Conservation (phyloP, 2,329 filamentous ascomycete species). For the Xylaria sp. region DNA sequence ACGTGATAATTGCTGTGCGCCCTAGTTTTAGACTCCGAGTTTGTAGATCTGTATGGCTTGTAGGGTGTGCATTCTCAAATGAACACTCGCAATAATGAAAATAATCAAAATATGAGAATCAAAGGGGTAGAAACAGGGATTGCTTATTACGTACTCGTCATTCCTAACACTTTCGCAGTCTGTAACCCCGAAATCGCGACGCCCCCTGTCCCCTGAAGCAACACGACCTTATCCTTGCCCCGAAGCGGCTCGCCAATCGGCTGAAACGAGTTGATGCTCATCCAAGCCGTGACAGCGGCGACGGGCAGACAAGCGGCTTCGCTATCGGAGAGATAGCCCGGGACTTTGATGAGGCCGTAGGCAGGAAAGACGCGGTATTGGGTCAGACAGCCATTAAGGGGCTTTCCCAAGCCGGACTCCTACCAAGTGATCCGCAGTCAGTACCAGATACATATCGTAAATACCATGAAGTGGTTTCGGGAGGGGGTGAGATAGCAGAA, state of each 20-base stretch:
- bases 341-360: slow-evolving; percentile 64
- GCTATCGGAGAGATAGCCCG: slow-evolving; percentile 66
- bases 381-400: slow-evolving; percentile 66
- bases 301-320: slow-evolving; percentile 71
- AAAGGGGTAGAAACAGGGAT: background rate
- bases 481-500: too few species aligned
- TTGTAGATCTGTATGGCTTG: background rate
- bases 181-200: slow-evolving; percentile 63
- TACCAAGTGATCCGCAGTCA: slow-evolving; percentile 1
- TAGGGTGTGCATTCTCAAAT: background rate
- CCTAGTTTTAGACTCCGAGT: background rate
- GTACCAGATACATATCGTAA: background rate
- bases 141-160: slow-evolving; percentile 53
- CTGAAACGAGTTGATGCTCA: slow-evolving; percentile 69
- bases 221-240: slow-evolving; percentile 57
- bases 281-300: slow-evolving; percentile 72
- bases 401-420: slow-evolving; percentile 67
- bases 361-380: slow-evolving; percentile 69
- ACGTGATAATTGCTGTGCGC: slow-evolving; percentile 40
- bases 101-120: background rate
- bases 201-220: slow-evolving; percentile 66
- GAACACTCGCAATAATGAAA: background rate
- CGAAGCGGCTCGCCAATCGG: slow-evolving; percentile 61
- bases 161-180: slow-evolving; percentile 63
- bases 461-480: too few species aligned